Conservation (phyloP, 2,329 filamentous ascomycete genomes). For the Cladosporium sphaerospermum region DNA sequence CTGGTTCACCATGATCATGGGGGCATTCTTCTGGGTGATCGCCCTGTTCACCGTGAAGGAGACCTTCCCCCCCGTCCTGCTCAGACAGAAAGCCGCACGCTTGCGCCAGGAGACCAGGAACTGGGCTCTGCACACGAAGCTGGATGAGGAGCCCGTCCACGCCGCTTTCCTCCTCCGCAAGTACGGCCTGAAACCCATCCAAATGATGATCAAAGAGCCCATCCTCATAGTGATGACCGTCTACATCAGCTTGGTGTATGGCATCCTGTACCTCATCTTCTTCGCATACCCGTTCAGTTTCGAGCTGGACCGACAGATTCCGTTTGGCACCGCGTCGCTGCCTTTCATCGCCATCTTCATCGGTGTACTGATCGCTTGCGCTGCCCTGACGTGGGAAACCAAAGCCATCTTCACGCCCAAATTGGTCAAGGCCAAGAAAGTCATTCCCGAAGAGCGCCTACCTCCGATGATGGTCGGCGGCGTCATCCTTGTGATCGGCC, state of each 20-base stretch:
- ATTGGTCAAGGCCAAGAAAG: conserved; percentile 14
- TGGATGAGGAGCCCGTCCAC: conserved; percentile 35
- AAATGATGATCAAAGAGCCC: conserved; percentile 44
- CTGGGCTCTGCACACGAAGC: conserved; percentile 40
- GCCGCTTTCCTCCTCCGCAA: conserved; percentile 26
- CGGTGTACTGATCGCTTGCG: conserved; percentile 33
- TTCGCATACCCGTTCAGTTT: conserved; percentile 44
- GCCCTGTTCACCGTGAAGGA: conserved; percentile 46
- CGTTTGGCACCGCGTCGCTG: conserved; percentile 34
- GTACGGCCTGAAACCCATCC: conserved; percentile 34
- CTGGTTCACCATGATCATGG: conserved; percentile 50
- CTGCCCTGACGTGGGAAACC: conserved; percentile 12
- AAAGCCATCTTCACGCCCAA: conserved; percentile 17
- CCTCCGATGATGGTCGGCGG: conserved; percentile 47
- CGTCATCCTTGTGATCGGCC: conserved; percentile 40
- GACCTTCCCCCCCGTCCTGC: conserved; percentile 44
- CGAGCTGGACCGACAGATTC: conserved; percentile 37
- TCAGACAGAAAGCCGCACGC: conserved; percentile 42
- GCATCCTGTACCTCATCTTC: conserved; percentile 40
- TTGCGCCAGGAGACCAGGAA: conserved; percentile 45
- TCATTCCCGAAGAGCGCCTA: conserved; percentile 38
- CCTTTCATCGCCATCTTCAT: conserved; percentile 40
- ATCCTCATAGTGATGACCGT: conserved; percentile 44
- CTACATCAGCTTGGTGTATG: conserved; percentile 32
- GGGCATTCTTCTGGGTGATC: conserved; percentile 36